A percentile compares a stretch with the other conserved stretches of the same genome.
Evolutionary conservation across 176 grass and related monocot species (phyloP).

Genomic region (Pontederia paniculata): DNA sequence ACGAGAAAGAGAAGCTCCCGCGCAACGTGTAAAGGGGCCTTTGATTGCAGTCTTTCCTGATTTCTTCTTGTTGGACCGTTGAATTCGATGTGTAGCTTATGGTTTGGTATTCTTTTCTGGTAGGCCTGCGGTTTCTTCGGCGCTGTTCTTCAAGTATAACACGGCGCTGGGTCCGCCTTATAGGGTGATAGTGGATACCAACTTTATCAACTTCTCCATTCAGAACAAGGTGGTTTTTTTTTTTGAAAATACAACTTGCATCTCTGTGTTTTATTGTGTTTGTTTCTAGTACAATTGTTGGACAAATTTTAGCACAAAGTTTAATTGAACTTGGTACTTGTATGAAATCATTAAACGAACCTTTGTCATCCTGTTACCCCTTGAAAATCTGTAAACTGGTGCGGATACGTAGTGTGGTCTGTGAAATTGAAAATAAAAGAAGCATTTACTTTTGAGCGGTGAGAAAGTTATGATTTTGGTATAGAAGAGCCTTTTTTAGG

Average conservation of each 20-base stretch:
- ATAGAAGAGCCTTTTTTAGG: too few relatives aligned
- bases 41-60: too few relatives aligned
- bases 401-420: too few relatives aligned
- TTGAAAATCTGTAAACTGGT: too few relatives aligned
- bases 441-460: too few relatives aligned
- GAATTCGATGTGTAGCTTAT: background rate
- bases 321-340: too few relatives aligned
- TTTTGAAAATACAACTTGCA: background rate
- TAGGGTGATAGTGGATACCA: constrained; percentile 88
- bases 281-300: background rate
- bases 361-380: too few relatives aligned
- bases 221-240: constrained; percentile 57
- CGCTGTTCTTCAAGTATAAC: constrained; percentile 92
- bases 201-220: constrained; percentile 97
- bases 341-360: too few relatives aligned
- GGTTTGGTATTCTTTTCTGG: constrained; percentile 9
- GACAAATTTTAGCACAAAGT: background rate
- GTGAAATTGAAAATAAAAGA: too few relatives aligned
- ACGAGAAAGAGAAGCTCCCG: constrained; percentile 55
- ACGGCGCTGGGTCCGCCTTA: constrained; percentile 72
- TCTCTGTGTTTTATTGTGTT: background rate
- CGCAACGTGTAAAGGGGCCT: constrained; percentile 55
- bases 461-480: too few relatives aligned
- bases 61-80: background rate
- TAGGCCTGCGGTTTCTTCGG: constrained; percentile 47